A percentile compares a stretch with the other conserved stretches of the same genome.
phyloP scores from a whole-genome alignment of 495 filamentous ascomycete genomes.

The Penicilliopsis zonata region DNA sequence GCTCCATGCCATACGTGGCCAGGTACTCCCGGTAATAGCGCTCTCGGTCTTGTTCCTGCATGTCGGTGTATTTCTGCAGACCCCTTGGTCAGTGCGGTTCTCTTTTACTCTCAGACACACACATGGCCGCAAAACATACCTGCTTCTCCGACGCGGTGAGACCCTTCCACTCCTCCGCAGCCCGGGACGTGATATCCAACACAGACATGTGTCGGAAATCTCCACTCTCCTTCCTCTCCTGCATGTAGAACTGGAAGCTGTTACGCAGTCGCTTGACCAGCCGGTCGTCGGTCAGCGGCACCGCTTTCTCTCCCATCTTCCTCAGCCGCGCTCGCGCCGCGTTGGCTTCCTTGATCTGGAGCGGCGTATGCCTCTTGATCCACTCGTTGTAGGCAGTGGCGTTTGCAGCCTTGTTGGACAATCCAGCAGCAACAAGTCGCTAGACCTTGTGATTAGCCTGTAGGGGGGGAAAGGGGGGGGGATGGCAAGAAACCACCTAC shows the following conservation, averaged over 20 bases:
- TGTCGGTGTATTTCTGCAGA: conserved; percentile 14
- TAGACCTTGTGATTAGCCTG: conserved; percentile 11
- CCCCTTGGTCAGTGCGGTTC: not conserved
- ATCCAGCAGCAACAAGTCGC: conserved; percentile 39
- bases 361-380: conserved; percentile 43
- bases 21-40: conserved; percentile 24
- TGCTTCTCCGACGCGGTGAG: conserved; percentile 39
- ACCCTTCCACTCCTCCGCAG: conserved; percentile 45
- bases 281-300: conserved; percentile 43
- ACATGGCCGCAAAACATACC: conserved; percentile 22
- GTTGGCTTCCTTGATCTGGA: conserved; percentile 52
- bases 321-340: conserved; percentile 41
- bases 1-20: conserved; percentile 20
- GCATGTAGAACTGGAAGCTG: conserved; percentile 33
- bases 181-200: conserved; percentile 13
- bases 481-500: conserved; percentile 11
- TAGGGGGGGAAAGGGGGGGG: too few relatives aligned
- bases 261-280: conserved; percentile 32
- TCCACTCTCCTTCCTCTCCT: conserved; percentile 30
- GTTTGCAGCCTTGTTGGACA: conserved; percentile 33
- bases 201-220: conserved; percentile 29
- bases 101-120: not conserved
- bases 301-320: conserved; percentile 9
- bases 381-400: conserved; percentile 39
- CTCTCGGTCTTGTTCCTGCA: conserved; percentile 8